Evolutionary conservation across 1,139 yeast genomes (phyloP), one percentile per base, ranked within the genome.

Genomic region (Geotrichum klebahnii): DNA sequence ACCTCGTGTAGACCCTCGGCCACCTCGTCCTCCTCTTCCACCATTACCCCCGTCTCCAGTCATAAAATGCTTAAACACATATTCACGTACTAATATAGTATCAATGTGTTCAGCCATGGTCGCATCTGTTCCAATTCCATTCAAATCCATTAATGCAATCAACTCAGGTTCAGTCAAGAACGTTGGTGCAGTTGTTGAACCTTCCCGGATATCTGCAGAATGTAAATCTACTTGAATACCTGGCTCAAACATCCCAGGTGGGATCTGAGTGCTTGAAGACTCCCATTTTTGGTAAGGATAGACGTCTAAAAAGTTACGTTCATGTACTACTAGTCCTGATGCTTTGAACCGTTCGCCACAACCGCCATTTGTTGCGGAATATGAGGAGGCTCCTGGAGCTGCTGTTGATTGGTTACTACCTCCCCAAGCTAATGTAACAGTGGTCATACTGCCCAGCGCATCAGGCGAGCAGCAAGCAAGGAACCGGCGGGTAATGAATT

Each of bases 91-190:
- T 23, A 77, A 69, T 42, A 94, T 81, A 62, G 86, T 90, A 54
- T 85, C 90, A 34, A 94, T 92, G 66, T 94, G 99, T 40, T 92
- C 98, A 0, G 98, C 98, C 70, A 94, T 94, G 0, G 99, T 94
- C 1, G 99, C 98, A 71, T 94, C 99, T 0, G 99, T 94, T 1
- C 99, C 99, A 44, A 94, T 94, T 0, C 97, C 97, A 67, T 94
- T 94, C 5, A 81, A 87, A 69, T 94, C 98, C 99, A 94, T 94
- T 46, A 92, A 70, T 9, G 89, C 84, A 69, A 94, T 88, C 33
- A 94, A 73, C 61, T 92, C 98, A 0, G 96, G 77, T 67, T 94
- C 99, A 0, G 98, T 90, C 75, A 94, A 77, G 50, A 81, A 84
- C 34, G 71, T 70, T 0, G 98, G 98, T 0, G 96, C 81, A 0